phyloP scores from a whole-genome alignment of 352 stramenopile species.

The Discostella stelligera region DNA sequence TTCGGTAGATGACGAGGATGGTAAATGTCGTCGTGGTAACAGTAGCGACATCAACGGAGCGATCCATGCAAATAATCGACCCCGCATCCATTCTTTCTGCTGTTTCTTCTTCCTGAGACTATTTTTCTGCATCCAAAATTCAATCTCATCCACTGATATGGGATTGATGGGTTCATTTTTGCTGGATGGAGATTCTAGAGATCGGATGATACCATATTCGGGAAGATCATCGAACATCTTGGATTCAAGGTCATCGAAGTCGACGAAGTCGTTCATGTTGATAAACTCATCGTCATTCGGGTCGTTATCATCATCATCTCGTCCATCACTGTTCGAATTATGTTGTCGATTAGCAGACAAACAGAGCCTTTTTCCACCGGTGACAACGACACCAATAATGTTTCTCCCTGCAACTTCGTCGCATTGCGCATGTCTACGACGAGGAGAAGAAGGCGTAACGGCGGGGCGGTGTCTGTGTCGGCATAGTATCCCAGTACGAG shows the following conservation, averaged over 20 bases:
- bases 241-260: conserved; percentile 28
- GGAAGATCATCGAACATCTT: conserved; percentile 37
- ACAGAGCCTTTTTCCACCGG: neutral
- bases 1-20: conserved; percentile 3
- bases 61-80: conserved; percentile 36
- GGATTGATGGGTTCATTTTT: conserved; percentile 26
- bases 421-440: neutral
- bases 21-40: conserved; percentile 32
- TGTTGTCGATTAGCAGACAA: neutral
- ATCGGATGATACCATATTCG: conserved; percentile 28
- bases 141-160: conserved; percentile 35
- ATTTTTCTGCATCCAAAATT: conserved; percentile 29
- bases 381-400: neutral
- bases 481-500: neutral
- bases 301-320: conserved; percentile 11
- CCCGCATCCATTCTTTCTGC: conserved; percentile 13
- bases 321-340: conserved; percentile 6
- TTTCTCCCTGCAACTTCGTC: neutral
- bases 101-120: conserved; percentile 20
- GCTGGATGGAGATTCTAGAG: conserved; percentile 22
- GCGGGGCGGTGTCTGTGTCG: neutral
- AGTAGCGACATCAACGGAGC: conserved; percentile 30
- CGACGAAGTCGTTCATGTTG: conserved; percentile 26
- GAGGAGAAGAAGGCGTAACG: neutral
- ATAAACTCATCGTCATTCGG: conserved; percentile 20